Base-by-base conservation (phyloP, 345 rosid species). In the Arabidopsis suecica region DNA sequence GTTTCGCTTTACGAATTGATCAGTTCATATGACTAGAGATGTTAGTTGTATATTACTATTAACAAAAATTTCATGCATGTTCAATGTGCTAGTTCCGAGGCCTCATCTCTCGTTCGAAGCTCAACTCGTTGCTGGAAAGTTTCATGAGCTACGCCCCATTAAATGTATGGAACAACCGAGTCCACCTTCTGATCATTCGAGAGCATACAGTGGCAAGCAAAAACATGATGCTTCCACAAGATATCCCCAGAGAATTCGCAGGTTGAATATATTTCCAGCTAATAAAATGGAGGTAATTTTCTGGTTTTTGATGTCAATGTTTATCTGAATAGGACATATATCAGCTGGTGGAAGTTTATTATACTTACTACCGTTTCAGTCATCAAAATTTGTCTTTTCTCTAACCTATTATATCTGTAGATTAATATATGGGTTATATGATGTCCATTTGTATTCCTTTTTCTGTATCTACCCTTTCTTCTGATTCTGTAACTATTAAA, bases 71-170 rank as follows among this genome's bases (percentile, higher is more conserved):
- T 53, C 30, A 16, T 63, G 8, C 28, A 3, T 53, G 1, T 44
- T 65, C 75, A 14, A 9, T 68, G 79, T 85, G 68, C 71, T 81
- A 96, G 99, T 96, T 63, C 97, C 98, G 48, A 88, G 94, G 79
- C 97, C 97, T 72, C 99, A 96, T 77, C 96, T 96, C 60, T 86
- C 93, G 32, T 96, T 96, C 58, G 99, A 96, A 85, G 98, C 99
- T 74, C 98, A 95, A 87, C 90, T 90, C 78, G 97, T 96, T 77
- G 89, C 91, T 80, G 99, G 99, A 73, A 96, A 89, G 78, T 88
- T 93, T 78, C 93, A 88, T 75, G 96, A 92, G 56, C 71, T 93
- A 71, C 83, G 84, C 34, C 86, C 91, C 30, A 66, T 93, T 58
- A 89, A 86, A 83, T 83, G 93, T 70, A 91, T 87, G 56, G 93